Base-by-base conservation (phyloP, 2,329 filamentous ascomycete species). In the Penicillium sp. region DNA sequence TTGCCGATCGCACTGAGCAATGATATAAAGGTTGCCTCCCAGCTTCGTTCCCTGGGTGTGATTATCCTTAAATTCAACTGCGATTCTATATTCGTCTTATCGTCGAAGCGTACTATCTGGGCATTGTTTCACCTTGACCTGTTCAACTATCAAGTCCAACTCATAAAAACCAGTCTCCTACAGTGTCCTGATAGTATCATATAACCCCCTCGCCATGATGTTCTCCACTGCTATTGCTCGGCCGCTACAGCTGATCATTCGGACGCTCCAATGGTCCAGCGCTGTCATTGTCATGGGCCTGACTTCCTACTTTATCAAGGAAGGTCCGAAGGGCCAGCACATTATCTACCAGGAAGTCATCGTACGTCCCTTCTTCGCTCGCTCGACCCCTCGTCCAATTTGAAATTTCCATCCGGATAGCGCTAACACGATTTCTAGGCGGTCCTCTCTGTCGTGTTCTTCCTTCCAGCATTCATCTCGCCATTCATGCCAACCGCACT, bases 381-480 rank as follows among this genome's bases (percentile, higher is more conserved):
- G 30, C 30, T 33, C 30, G 7, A 25, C 11, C 40, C 22, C 38
- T 40, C 11, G 3, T 42, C 10, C 5, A 13, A 35, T 19, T 22
- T 8, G 10, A 38, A 6, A 26, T 19, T n/a, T 13, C 22, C 28
- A 33, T 1, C 35, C 11, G n/a, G 4, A 30, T 14, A 22, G 19
- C 19, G 28, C 55, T 68, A 62, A 67, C 52, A 19, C 51, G 11
- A 2, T 1, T 13, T 40, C 3, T 26, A 75, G 73, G 59, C 78
- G 10, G 67, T 68, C 30, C 55, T 77, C 22, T 78, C 75, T 1
- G 70, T 80, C 30, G 73, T 73, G 55, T 80, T 80, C 69, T 77
- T 81, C 71, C 62, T 79, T 6, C 78, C 78, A 4, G 77, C 73
- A 22, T 75, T 82, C 61, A 59, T 76, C 53, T 81, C 72, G 26